Percentiles rank a stretch among this genome's conserved stretches.
Evolutionary conservation across 2,329 filamentous ascomycete species (phyloP).

Genomic region (Chaetomium sp.): DNA sequence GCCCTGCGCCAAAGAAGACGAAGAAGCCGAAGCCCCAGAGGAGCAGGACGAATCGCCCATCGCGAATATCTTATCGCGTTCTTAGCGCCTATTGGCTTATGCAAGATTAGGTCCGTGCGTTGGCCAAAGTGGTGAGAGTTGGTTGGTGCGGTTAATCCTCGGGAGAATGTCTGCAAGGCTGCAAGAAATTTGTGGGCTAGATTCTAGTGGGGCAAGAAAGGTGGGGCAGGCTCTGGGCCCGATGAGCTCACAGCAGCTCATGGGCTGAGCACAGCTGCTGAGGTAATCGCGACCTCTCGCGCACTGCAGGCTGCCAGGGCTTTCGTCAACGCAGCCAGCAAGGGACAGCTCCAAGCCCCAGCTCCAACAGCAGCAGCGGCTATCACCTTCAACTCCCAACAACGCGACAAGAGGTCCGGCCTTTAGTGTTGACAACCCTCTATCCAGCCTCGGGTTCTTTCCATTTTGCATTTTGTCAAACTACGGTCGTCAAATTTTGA

Average conservation of each 20-base stretch:
- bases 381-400: constrained; percentile 10
- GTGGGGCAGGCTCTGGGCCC: background rate
- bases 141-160: constrained; percentile 7
- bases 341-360: constrained; percentile 13
- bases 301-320: constrained; percentile 25
- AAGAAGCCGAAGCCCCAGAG: background rate
- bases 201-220: background rate
- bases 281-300: constrained; percentile 13
- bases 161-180: constrained; percentile 9
- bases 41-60: constrained; percentile 2
- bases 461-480: background rate
- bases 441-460: background rate
- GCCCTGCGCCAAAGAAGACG: background rate
- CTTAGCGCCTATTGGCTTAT: constrained; percentile 2
- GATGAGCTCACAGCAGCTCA: background rate
- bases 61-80: background rate
- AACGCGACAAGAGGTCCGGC: background rate
- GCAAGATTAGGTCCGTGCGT: background rate
- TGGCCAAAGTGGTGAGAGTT: background rate
- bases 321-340: constrained; percentile 25
- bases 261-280: constrained; percentile 2
- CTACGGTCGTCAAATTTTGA: background rate
- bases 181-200: background rate
- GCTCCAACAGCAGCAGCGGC: background rate
- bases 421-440: background rate